Percentiles rank a stretch among this genome's conserved stretches.
phyloP scores from a whole-genome alignment of 1,284 basidiomycete species.

The Grifola frondosa region DNA sequence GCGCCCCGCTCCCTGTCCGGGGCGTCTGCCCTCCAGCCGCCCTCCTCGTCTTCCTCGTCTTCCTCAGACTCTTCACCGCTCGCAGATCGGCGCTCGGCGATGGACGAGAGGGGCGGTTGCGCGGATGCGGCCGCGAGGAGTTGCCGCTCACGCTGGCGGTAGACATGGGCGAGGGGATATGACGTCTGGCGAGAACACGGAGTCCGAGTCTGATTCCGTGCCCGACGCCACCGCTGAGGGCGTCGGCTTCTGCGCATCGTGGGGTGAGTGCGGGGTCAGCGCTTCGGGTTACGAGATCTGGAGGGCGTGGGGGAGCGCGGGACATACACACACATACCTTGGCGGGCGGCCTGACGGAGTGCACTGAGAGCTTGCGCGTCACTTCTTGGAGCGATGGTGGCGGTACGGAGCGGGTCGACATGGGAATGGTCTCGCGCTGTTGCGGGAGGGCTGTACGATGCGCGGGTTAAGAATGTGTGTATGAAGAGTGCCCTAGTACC shows the following conservation, averaged over 20 bases:
- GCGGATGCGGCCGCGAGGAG: slow-evolving; percentile 25
- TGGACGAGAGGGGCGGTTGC: slow-evolving; percentile 63
- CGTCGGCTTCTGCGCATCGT: slow-evolving; percentile 22
- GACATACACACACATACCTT: slow-evolving; percentile 30
- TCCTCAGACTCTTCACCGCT: slow-evolving; percentile 78
- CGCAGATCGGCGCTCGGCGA: slow-evolving; percentile 67
- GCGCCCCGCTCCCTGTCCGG: slow-evolving; percentile 36
- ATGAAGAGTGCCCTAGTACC: too few relatives aligned
- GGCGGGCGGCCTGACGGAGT: slow-evolving; percentile 48
- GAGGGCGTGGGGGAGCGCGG: slow-evolving; percentile 6
- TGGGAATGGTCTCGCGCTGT: slow-evolving; percentile 5
- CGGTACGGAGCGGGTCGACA: slow-evolving; percentile 47
- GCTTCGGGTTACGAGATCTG: neutral
- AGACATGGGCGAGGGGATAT: slow-evolving; percentile 35
- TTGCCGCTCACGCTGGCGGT: slow-evolving; percentile 13
- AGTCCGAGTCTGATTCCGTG: slow-evolving; percentile 86
- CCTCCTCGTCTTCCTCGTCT: slow-evolving; percentile 57
- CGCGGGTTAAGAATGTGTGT: slow-evolving; percentile 7
- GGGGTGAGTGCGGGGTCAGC: slow-evolving; percentile 5
- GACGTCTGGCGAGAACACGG: slow-evolving; percentile 58
- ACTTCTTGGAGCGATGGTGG: slow-evolving; percentile 86
- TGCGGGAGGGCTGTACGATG: neutral
- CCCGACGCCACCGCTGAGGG: slow-evolving; percentile 58
- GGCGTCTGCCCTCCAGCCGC: slow-evolving; percentile 59
- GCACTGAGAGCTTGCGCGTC: slow-evolving; percentile 82